Evolutionary conservation across 129 eudicot genomes (phyloP), one percentile per base, ranked within the genome.

Genomic region (Ambrosia trifida): DNA sequence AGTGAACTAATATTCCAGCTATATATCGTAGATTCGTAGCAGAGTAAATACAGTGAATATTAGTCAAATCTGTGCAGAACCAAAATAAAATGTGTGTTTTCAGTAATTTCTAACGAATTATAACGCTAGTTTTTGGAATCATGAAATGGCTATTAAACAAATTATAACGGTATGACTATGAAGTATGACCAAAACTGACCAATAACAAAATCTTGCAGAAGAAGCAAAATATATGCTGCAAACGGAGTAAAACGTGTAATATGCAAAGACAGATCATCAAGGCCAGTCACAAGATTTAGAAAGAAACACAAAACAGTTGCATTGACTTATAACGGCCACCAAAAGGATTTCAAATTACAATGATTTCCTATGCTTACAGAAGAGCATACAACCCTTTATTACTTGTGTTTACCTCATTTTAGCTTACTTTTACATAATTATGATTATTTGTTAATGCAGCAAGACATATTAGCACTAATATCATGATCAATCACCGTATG

Each of bases 221-320:
- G 32, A 50, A 24, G 28, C 0, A 24, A 24, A 24, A 24, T 24
- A 24, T 24, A 24, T 24, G 28, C 18, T 18, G 33, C 30, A 35
- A 69, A 51, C 11, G 40, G 31, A 41, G 38, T 72, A 18, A 59
- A 31, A 5, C 45, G 50, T 61, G 60, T 61, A 47, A 61, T 16
- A 31, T 35, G 31, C 11, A 30, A 58, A 28, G 45, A 59, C 41
- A 53, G 16, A n/a, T 70, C 52, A 20, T 53, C 65, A 70, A 70
- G 30, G 56, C 56, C 74, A 36, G 47, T 40, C 20, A 69, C 33
- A 69, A 38, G 4, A 40, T 38, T 12, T 70, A 36, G 11, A 16
- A 53, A 0, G 18, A 20, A 64, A 11, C 7, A 0, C 0, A 38
- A 41, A 4, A 12, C 1, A 10, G 11, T 18, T 43, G 40, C 41